Evolutionary conservation across 257 asterid genomes (phyloP).

Genomic region (Verbascum thapsus): DNA sequence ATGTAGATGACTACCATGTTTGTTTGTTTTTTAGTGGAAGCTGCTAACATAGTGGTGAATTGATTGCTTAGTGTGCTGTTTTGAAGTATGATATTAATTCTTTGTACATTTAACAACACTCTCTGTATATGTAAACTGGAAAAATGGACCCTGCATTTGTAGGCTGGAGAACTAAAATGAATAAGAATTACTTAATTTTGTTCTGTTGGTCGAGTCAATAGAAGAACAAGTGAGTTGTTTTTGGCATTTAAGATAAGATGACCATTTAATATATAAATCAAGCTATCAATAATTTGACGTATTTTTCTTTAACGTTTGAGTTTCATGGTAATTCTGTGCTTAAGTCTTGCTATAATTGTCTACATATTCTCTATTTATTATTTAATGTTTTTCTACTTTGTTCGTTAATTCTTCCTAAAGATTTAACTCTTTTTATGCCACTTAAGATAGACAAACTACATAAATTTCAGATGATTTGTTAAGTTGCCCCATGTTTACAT

Average conservation of each 20-base stretch:
- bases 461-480: neutral
- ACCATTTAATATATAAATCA: too few species aligned
- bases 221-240: too few species aligned
- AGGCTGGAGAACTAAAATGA: neutral
- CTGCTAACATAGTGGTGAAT: constrained; percentile 35
- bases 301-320: constrained; percentile 8
- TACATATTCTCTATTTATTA: neutral
- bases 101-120: constrained; percentile 17
- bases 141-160: neutral
- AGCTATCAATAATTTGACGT: too few species aligned
- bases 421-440: neutral
- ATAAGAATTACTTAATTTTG: too few species aligned
- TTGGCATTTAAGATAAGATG: too few species aligned
- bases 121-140: constrained; percentile 19
- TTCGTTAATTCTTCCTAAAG: constrained; percentile 9
- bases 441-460: neutral
- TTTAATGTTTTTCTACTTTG: too few species aligned
- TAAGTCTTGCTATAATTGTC: constrained; percentile 20
- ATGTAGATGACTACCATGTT: constrained; percentile 24
- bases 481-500: too few species aligned
- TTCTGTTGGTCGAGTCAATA: too few species aligned
- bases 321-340: constrained; percentile 14
- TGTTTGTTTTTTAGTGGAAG: constrained; percentile 24
- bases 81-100: too few species aligned
- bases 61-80: too few species aligned